Conservation (phyloP, 1,139 yeast species). For the Diutina sp. region DNA sequence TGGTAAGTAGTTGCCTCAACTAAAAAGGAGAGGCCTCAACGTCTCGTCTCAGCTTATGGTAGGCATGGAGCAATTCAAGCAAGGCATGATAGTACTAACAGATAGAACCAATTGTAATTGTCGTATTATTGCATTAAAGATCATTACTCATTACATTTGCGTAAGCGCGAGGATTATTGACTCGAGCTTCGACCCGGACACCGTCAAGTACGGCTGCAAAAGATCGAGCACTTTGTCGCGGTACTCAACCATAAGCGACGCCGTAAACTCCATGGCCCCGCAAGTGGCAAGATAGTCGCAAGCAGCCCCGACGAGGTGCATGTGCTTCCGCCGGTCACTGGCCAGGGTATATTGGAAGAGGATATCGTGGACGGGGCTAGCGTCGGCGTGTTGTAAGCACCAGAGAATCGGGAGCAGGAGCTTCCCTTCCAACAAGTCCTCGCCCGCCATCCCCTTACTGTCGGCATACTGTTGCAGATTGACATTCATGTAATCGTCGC, state of each 20-base stretch:
- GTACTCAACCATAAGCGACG: background rate
- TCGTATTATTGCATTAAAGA: background rate
- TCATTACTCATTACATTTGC: background rate
- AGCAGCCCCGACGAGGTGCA: background rate
- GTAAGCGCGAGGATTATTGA: background rate
- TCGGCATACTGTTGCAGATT: slow-evolving; percentile 37
- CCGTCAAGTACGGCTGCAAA: background rate
- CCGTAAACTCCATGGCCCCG: background rate
- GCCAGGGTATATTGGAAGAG: background rate
- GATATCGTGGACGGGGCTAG: background rate
- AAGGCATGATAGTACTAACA: background rate
- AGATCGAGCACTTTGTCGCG: background rate
- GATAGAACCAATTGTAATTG: background rate
- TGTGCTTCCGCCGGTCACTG: background rate
- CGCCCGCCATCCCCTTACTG: slow-evolving; percentile 67
- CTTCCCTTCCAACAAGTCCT: slow-evolving; percentile 84
- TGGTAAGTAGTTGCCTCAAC: no score
- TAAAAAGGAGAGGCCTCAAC: no score
- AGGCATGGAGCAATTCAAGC: no score
- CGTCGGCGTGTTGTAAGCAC: background rate
- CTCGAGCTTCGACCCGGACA: background rate
- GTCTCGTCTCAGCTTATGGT: no score
- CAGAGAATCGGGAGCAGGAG: slow-evolving; percentile 49
- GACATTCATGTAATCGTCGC: slow-evolving; percentile 69
- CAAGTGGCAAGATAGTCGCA: background rate